Percentiles rank a stretch among this genome's conserved stretches.
phyloP scores from a whole-genome alignment of 2,329 filamentous ascomycete genomes.

The Apiospora marii region DNA sequence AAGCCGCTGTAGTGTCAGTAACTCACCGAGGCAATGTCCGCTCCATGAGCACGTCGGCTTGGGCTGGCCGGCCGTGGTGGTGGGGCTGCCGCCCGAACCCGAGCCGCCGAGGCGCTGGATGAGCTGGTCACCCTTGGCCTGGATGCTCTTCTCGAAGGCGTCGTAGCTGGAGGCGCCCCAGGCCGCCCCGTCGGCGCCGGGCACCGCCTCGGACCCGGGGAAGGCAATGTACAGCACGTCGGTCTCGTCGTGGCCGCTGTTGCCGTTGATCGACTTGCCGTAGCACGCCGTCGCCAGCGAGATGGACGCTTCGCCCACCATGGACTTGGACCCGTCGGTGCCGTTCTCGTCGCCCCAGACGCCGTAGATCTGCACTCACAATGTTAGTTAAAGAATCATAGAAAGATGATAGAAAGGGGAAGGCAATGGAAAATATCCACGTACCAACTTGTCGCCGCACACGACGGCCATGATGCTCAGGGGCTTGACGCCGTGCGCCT shows the following conservation, averaged over 20 bases:
- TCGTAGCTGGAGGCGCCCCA: constrained; percentile 60
- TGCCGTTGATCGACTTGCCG: constrained; percentile 59
- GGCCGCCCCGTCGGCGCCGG: constrained; percentile 58
- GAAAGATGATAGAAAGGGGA: no score
- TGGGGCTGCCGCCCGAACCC: neutral
- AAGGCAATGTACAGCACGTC: constrained; percentile 72
- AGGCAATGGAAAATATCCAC: no score
- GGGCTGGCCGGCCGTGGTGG: neutral
- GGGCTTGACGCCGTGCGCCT: constrained; percentile 50
- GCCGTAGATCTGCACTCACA: constrained; percentile 58
- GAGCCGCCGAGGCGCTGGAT: constrained; percentile 47
- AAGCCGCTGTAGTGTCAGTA: no score
- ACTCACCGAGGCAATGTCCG: neutral
- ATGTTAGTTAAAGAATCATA: neutral
- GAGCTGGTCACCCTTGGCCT: constrained; percentile 58
- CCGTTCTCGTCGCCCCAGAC: constrained; percentile 70
- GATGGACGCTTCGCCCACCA: constrained; percentile 65
- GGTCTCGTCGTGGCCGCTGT: constrained; percentile 61
- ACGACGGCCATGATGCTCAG: constrained; percentile 60
- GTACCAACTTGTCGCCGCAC: constrained; percentile 54
- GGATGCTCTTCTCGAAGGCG: constrained; percentile 63
- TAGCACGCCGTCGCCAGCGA: constrained; percentile 66
- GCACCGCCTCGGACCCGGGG: constrained; percentile 61
- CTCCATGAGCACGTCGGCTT: neutral
- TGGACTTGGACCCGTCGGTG: constrained; percentile 52